Conservation (phyloP, 768 basidiomycete species). For the Macrocybe gigantea region DNA sequence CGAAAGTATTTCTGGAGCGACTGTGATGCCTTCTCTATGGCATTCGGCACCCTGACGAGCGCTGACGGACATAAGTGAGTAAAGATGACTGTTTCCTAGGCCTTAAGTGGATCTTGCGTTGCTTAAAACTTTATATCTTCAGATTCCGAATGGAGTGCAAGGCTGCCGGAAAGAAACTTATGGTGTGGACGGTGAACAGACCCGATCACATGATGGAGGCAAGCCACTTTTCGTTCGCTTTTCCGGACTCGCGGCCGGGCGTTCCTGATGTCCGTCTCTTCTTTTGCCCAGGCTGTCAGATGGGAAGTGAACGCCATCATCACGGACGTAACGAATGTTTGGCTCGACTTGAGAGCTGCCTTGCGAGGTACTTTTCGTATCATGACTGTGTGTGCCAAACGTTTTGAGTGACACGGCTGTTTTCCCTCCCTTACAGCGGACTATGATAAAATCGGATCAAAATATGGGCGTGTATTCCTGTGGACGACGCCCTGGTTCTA, state of each 20-base stretch:
- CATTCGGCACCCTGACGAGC: constrained; percentile 66
- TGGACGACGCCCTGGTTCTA: constrained; percentile 68
- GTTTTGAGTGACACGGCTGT: background rate
- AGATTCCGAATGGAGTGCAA: constrained; percentile 83
- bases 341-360: constrained; percentile 57
- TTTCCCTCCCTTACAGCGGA: constrained; percentile 36
- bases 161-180: constrained; percentile 70
- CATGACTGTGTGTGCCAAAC: background rate
- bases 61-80: constrained; percentile 68
- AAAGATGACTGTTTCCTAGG: constrained; percentile 8
- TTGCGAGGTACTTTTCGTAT: constrained; percentile 42
- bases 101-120: background rate
- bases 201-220: constrained; percentile 89
- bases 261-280: background rate
- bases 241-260: background rate
- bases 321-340: constrained; percentile 67
- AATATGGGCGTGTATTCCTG: constrained; percentile 63
- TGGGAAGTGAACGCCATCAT: constrained; percentile 79
- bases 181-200: constrained; percentile 97
- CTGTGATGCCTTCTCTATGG: constrained; percentile 83
- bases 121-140: constrained; percentile 1
- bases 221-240: constrained; percentile 13
- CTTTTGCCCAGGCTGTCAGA: constrained; percentile 51
- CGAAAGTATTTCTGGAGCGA: constrained; percentile 86
- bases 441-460: constrained; percentile 58